Conservation (phyloP, 768 basidiomycete genomes). For the Amanita thiersii region DNA sequence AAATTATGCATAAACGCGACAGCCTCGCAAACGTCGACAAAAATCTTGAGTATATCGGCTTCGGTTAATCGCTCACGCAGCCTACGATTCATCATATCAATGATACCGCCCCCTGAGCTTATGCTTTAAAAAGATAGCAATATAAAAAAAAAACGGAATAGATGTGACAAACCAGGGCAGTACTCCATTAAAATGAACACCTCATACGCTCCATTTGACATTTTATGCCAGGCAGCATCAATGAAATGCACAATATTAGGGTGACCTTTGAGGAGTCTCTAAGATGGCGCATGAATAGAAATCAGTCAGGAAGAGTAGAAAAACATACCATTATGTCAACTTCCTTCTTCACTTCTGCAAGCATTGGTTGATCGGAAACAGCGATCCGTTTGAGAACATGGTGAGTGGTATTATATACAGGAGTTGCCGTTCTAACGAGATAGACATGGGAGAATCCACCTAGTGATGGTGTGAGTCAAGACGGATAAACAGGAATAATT, state of each 20-base stretch:
- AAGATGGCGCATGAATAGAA: slow-evolving; percentile 22
- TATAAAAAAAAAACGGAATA: neutral
- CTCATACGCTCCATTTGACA: slow-evolving; percentile 81
- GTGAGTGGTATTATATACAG: slow-evolving; percentile 85
- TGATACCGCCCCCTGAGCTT: slow-evolving; percentile 83
- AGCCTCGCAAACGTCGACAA: slow-evolving; percentile 95
- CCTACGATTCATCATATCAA: slow-evolving; percentile 99
- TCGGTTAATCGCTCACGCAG: slow-evolving; percentile 92
- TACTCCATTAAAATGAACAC: slow-evolving; percentile 99
- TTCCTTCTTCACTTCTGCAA: slow-evolving; percentile 92
- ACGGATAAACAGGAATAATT: slow-evolving; percentile 9
- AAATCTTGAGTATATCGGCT: slow-evolving; percentile 94
- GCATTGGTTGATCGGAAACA: slow-evolving; percentile 81
- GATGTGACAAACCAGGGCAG: slow-evolving; percentile 61
- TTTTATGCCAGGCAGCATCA: slow-evolving; percentile 86
- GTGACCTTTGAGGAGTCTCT: slow-evolving; percentile 89
- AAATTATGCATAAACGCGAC: slow-evolving; percentile 96
- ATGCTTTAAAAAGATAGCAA: slow-evolving; percentile 9
- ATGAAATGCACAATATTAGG: slow-evolving; percentile 95
- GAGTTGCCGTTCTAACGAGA: slow-evolving; percentile 78
- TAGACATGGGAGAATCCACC: slow-evolving; percentile 99
- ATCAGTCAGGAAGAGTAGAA: slow-evolving; percentile 7
- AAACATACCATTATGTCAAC: slow-evolving; percentile 93
- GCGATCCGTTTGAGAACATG: slow-evolving; percentile 98
- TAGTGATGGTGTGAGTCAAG: slow-evolving; percentile 22